Base-by-base conservation (phyloP, 2,329 filamentous ascomycete species). In the Epichloe hybrida region DNA sequence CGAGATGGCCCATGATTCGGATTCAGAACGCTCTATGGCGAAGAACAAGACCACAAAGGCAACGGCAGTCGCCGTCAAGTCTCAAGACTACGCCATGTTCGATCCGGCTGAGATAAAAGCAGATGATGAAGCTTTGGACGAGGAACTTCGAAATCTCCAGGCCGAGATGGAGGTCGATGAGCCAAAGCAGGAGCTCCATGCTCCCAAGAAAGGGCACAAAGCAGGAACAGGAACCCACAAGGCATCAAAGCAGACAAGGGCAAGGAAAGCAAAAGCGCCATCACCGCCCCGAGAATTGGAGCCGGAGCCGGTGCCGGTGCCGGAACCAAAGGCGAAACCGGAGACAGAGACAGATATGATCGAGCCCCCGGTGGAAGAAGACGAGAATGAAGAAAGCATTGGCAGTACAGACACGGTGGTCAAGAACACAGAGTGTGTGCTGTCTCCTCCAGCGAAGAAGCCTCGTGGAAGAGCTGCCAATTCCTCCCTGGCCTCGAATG, bases 121-220 rank as follows among this genome's bases (percentile, higher is more conserved):
- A 2, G 67, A 75, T 52, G 67, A 75, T 52, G 69, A 64, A 0
- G 71, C 65, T 5, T 64, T 80, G 4, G 72, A 79, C 5, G 72
- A 72, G 8, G 77, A 80, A 50, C 61, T 80, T 5, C 65, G 66
- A 46, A 68, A 69, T 4, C 62, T 80, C 9, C 70, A 77, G 52
- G 66, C 67, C 17, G 72, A 79, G 51, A 74, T 77, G 69, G 65
- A 69, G 23, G 57, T 65, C 5, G 64, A 72, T 17, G 61, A 62
- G 45, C 55, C 55, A 46, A 53, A 61, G 8, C 69, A 73, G 40
- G 58, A 66, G n/a, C 56, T 75, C 0, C 63, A 67, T 4, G 66
- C 74, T 11, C 69, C 74, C 4, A 80, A 80, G 63, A 80, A 77
- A 60, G 74, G 72, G 27, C 73, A 73, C 46, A 79, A 79, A 57